A percentile compares a stretch with the other conserved stretches of the same genome.
phyloP scores from a whole-genome alignment of 2,329 filamentous ascomycete genomes.

The Venturia pyrina region DNA sequence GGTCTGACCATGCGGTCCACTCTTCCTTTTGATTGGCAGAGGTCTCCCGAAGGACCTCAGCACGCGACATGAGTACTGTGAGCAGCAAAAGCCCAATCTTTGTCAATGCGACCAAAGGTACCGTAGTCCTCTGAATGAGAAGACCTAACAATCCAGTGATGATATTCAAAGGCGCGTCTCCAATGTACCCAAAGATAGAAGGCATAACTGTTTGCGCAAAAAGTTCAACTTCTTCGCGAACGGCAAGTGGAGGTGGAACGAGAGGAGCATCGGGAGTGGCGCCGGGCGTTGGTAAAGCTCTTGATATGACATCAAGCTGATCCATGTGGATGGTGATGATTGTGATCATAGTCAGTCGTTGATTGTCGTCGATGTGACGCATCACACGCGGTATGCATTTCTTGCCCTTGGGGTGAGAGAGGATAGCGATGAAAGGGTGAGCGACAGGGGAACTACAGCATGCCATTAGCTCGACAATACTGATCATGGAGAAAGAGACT shows the following conservation, averaged over 20 bases:
- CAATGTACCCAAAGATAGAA: conserved; percentile 79
- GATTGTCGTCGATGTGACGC: conserved; percentile 82
- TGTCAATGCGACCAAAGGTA: conserved; percentile 75
- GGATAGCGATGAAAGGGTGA: conserved; percentile 92
- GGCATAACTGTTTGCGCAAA: conserved; percentile 86
- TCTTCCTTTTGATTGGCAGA: conserved; percentile 55
- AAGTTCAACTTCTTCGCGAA: conserved; percentile 85
- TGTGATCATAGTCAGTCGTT: conserved; percentile 88
- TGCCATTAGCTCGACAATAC: conserved; percentile 20
- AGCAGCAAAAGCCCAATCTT: conserved; percentile 82
- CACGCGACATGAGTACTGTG: conserved; percentile 88
- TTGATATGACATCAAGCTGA: conserved; percentile 77
- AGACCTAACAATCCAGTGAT: conserved; percentile 83
- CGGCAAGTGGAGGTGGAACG: conserved; percentile 56
- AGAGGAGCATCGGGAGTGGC: conserved; percentile 20
- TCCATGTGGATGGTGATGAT: conserved; percentile 94
- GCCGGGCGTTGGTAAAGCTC: conserved; percentile 52
- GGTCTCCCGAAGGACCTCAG: conserved; percentile 66
- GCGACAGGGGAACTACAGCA: conserved; percentile 50
- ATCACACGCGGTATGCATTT: conserved; percentile 92
- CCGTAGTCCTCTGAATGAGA: conserved; percentile 69
- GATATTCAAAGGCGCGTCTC: conserved; percentile 82
- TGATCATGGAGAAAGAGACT: conserved; percentile 17
- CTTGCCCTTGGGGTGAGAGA: conserved; percentile 93
- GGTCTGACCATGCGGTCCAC: conserved; percentile 71